Conservation (phyloP, 805 yeast genomes). For the Ogataea trehaloabstinens region DNA sequence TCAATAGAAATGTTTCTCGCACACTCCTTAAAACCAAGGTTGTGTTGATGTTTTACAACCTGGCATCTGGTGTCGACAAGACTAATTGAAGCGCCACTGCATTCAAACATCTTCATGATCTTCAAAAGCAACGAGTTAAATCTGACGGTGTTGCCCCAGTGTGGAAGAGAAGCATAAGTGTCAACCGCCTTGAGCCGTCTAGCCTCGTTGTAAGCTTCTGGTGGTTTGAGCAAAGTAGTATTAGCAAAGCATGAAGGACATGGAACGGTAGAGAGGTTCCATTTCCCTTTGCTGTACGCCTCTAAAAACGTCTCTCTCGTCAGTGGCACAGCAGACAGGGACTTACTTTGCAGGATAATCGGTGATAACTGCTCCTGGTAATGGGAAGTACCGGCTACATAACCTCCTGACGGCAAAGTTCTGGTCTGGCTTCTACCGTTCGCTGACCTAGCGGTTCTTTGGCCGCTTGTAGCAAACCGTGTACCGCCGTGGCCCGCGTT, state of each 20-base stretch:
- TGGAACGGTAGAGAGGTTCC: conserved; percentile 53
- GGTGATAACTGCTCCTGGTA: conserved; percentile 11
- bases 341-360: conserved; percentile 16
- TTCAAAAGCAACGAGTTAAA: conserved; percentile 39
- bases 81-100: conserved; percentile 57
- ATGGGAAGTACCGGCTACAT: conserved; percentile 8
- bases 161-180: conserved; percentile 36
- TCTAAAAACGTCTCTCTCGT: conserved; percentile 56
- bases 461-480: conserved; percentile 9
- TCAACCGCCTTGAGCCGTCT: conserved; percentile 44
- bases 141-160: conserved; percentile 46
- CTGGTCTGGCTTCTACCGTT: neutral
- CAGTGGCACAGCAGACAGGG: conserved; percentile 32
- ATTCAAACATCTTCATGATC: conserved; percentile 41
- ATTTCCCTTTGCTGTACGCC: conserved; percentile 52
- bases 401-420: conserved; percentile 4
- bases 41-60: conserved; percentile 46
- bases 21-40: conserved; percentile 47
- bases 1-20: conserved; percentile 61
- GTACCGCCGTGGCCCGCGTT: conserved; percentile 5
- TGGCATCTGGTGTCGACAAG: conserved; percentile 50
- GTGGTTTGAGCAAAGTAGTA: conserved; percentile 54
- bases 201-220: conserved; percentile 52
- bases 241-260: conserved; percentile 53
- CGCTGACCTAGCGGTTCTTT: conserved; percentile 4